phyloP scores from a whole-genome alignment of 768 basidiomycete genomes.

The Kwoniella bestiolae region DNA sequence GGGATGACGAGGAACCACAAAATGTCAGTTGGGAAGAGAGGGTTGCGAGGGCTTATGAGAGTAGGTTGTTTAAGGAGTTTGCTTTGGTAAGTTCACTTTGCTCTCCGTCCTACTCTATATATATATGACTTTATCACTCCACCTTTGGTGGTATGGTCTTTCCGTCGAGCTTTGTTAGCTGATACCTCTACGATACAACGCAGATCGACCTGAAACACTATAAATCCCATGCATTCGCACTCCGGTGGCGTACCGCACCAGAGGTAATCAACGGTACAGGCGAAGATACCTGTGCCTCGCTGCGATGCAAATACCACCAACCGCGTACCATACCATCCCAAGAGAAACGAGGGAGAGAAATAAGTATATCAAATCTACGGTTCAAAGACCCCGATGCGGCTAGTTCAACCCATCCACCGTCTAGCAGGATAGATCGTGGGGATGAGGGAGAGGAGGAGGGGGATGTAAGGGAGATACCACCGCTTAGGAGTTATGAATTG shows the following conservation, averaged over 20 bases:
- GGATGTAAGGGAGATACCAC: slow-evolving; percentile 32
- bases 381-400: slow-evolving; percentile 8
- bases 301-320: slow-evolving; percentile 75
- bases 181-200: no score
- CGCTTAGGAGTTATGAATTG: slow-evolving; percentile 77
- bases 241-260: slow-evolving; percentile 90
- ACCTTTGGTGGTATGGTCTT: no score
- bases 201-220: slow-evolving; percentile 85
- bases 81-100: slow-evolving; percentile 47
- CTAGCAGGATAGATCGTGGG: neutral
- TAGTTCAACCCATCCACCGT: neutral
- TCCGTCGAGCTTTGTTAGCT: no score
- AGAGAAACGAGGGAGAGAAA: neutral
- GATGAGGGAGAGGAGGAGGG: neutral
- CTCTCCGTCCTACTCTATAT: neutral
- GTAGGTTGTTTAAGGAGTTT: slow-evolving; percentile 83
- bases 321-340: slow-evolving; percentile 17
- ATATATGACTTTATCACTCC: neutral
- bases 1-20: slow-evolving; percentile 63
- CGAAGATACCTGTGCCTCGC: slow-evolving; percentile 85
- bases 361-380: neutral
- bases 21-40: slow-evolving; percentile 75
- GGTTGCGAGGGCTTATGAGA: slow-evolving; percentile 86
- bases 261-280: slow-evolving; percentile 87
- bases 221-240: slow-evolving; percentile 85